These are phyloP conservation scores for Euphorbia schlechtendalii DNA, from an alignment of 441 rosid genomes.

Conservation along the genomic window DNA sequence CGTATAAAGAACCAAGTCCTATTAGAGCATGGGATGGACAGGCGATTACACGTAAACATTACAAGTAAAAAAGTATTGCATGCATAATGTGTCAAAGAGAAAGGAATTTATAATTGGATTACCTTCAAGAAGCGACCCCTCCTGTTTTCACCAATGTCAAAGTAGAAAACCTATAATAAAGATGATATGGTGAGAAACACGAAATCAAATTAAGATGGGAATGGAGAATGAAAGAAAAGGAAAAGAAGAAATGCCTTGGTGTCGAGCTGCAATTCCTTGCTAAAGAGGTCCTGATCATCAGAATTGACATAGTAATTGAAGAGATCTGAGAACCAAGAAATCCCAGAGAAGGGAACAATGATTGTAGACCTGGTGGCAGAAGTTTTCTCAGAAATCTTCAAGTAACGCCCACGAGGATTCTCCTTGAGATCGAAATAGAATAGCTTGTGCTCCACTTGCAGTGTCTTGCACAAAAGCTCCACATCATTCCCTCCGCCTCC, in stretches of 20 bases:
- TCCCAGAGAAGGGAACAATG: conserved; percentile 89
- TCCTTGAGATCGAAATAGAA: conserved; percentile 96
- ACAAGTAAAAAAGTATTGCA: too few relatives aligned
- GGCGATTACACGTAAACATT: too few relatives aligned
- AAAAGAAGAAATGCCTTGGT: conserved; percentile 43
- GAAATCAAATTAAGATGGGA: background rate
- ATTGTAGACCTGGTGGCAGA: conserved; percentile 96
- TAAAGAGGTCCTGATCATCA: conserved; percentile 74
- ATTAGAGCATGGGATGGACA: too few relatives aligned
- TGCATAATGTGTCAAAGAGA: too few relatives aligned
- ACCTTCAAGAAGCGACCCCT: conserved; percentile 96
- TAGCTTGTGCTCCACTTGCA: conserved; percentile 94
- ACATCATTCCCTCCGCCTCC: conserved; percentile 78
- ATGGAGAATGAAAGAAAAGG: background rate
- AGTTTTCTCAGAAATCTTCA: conserved; percentile 92
- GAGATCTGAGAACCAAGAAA: conserved; percentile 95
- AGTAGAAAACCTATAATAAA: conserved; percentile 48
- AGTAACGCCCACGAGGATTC: conserved; percentile 91
- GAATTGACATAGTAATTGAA: conserved; percentile 88
- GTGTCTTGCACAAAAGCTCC: conserved; percentile 84
- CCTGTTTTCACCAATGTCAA: conserved; percentile 74
- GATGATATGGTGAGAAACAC: too few relatives aligned
- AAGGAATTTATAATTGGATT: conserved; percentile 2
- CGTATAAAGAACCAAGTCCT: background rate
- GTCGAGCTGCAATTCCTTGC: conserved; percentile 95